Percentiles rank a stretch among this genome's conserved stretches.
Evolutionary conservation across 371 early-diverging fungal genomes (phyloP).

Genomic region (Rhizomucor pusillus): DNA sequence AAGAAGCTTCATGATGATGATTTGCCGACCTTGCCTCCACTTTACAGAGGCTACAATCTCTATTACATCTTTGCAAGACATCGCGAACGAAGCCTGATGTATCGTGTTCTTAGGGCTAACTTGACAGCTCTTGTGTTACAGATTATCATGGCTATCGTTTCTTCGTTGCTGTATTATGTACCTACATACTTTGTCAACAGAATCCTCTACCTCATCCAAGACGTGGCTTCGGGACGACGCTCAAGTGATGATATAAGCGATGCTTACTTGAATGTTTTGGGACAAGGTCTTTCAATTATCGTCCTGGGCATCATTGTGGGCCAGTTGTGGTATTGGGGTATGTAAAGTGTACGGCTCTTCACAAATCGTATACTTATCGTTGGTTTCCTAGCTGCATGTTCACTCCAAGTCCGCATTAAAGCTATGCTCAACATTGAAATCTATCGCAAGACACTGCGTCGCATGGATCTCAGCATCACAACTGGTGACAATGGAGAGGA

Average conservation of each 20-base stretch:
- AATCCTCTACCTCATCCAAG: constrained; percentile 31
- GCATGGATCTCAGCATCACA: constrained; percentile 34
- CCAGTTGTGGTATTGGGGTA: constrained; percentile 54
- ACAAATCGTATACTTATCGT: background rate
- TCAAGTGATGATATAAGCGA: constrained; percentile 11
- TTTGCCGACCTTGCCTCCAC: constrained; percentile 28
- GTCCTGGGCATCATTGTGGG: constrained; percentile 38
- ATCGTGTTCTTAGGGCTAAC: constrained; percentile 30
- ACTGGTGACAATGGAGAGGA: constrained; percentile 19
- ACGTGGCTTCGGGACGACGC: constrained; percentile 16
- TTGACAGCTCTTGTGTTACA: constrained; percentile 23
- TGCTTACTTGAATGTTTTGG: constrained; percentile 42
- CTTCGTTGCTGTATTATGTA: constrained; percentile 27
- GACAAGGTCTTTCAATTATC: constrained; percentile 38
- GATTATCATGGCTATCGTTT: constrained; percentile 19
- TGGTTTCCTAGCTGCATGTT: constrained; percentile 21
- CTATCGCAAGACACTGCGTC: constrained; percentile 56
- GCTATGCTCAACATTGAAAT: constrained; percentile 56
- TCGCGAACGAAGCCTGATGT: constrained; percentile 20
- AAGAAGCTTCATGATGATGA: constrained; percentile 34
- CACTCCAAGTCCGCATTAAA: constrained; percentile 46
- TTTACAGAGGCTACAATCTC: constrained; percentile 33
- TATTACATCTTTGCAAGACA: constrained; percentile 28
- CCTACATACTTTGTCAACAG: constrained; percentile 42
- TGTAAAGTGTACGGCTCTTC: background rate